Base-by-base conservation (phyloP, 177 flowering plant genomes). In the Vitis hybrid region DNA sequence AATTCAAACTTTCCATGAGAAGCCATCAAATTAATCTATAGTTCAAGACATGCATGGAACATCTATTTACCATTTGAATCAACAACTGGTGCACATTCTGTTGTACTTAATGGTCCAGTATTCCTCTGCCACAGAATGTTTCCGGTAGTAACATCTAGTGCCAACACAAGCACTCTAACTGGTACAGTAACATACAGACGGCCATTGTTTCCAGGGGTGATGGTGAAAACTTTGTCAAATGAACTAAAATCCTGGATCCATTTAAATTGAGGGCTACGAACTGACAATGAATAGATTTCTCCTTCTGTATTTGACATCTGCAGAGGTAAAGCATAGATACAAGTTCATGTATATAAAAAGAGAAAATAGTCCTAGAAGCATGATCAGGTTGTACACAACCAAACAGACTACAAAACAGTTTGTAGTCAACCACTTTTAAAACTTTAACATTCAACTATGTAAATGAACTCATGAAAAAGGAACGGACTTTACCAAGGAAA, bases 181-280 rank as follows among this genome's bases (percentile, higher is more conserved):
- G 91, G 91, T 51, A 93, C 68, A 4, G 85, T 83, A 45, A 90
- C 87, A 74, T 89, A 93, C 19, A 95, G 19, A 32, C 65, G 81
- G 34, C 98, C 98, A 72, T 91, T 91, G 75, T 93, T 91, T 80
- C 98, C 99, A 2, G 97, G 74, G 4, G 89, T 87, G 6, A 87
- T 60, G 1, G 80, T 83, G 68, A 80, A 81, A 14, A 15, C 21
- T 50, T 75, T 86, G 71, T 83, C 94, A 8, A 80, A 79, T 60
- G 83, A 82, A 75, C 97, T 89, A 3, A 95, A 72, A 80, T 93
- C 97, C 76, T 74, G 88, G 60, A 95, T 82, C 99, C 99, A 95
- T 49, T 81, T 90, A 71, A 85, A 90, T 30, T 85, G 79, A 77
- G 91, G 92, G 70, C 73, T 84, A 18, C 79, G 86, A 69, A 79